A percentile compares a stretch with the other conserved stretches of the same genome.
Conservation (phyloP, 1,139 yeast species). For the Blastobotrys serpentis region DNA sequence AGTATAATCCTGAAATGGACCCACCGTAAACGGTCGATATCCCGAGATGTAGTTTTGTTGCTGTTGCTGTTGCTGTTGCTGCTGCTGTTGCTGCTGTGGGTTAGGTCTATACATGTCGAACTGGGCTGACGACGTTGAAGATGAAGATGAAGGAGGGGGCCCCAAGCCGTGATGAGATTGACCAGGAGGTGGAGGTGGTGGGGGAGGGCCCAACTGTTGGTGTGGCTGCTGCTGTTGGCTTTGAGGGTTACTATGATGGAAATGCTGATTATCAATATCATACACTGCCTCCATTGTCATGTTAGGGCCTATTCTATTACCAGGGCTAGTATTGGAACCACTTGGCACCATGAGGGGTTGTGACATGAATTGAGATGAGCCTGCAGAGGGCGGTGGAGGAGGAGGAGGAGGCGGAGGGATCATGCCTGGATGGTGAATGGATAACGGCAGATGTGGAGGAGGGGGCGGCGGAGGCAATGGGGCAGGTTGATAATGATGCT, state of each 20-base stretch:
- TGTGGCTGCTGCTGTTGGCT: conserved; percentile 19
- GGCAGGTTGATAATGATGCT: not conserved
- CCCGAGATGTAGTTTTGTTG: conserved; percentile 3
- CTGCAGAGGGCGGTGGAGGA: conserved; percentile 3
- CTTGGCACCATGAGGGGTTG: conserved; percentile 4
- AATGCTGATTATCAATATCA: conserved; percentile 11
- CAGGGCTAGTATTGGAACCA: not conserved
- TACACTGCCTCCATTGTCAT: conserved; percentile 4
- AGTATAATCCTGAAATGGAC: not conserved
- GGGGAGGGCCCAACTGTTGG: conserved; percentile 21
- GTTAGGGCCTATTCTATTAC: conserved; percentile 1
- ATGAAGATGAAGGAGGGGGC: conserved; percentile 2
- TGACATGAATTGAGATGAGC: not conserved
- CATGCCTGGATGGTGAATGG: not conserved
- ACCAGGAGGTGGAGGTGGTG: conserved; percentile 21
- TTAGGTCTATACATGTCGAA: conserved; percentile 3
- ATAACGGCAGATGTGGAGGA: not conserved
- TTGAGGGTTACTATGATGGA: too few species aligned
- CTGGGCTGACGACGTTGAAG: not conserved
- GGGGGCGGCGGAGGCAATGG: conserved; percentile 7
- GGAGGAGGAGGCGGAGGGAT: not conserved
- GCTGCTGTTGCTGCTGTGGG: too few species aligned
- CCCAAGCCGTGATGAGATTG: conserved; percentile 19
- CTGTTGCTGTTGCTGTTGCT: too few species aligned
- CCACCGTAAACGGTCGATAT: conserved; percentile 7